A percentile compares a stretch with the other conserved stretches of the same genome.
Evolutionary conservation across 1,284 basidiomycete species (phyloP).

Genomic region (Leccinum colubrinum): DNA sequence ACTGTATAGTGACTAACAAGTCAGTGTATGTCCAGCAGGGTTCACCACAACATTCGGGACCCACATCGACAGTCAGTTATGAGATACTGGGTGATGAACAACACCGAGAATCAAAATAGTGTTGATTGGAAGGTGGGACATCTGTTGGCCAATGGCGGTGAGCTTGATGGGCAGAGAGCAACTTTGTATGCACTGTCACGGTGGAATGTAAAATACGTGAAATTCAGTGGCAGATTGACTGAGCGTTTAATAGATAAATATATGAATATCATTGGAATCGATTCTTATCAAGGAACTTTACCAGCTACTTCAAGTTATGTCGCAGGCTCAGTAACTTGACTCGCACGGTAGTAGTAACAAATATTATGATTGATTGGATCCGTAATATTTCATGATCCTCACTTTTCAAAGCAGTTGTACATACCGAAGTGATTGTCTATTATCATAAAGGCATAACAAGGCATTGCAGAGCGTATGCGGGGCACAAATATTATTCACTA

Average conservation of each 20-base stretch:
- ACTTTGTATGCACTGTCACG: no score
- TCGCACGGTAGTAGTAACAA: no score
- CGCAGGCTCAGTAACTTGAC: no score
- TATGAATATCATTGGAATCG: no score
- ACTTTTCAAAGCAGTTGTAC: neutral
- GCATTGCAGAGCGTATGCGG: conserved; percentile 7
- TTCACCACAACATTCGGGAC: neutral
- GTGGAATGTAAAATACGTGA: no score
- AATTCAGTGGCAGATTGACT: no score
- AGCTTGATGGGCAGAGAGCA: no score
- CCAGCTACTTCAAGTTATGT: no score
- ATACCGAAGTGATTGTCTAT: conserved; percentile 4
- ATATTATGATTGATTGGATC: neutral
- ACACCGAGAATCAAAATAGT: neutral
- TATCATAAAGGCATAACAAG: conserved; percentile 12
- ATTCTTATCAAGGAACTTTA: no score
- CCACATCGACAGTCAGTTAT: neutral
- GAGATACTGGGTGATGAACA: neutral
- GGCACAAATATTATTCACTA: conserved; percentile 3
- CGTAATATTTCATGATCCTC: neutral
- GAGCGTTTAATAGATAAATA: no score
- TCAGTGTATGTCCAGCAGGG: neutral
- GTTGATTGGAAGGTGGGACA: no score
- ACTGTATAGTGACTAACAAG: conserved; percentile 14
- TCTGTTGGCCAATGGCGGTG: no score